Evolutionary conservation across 495 filamentous ascomycete species (phyloP).

Genomic region (Aspergillus cristatus): DNA sequence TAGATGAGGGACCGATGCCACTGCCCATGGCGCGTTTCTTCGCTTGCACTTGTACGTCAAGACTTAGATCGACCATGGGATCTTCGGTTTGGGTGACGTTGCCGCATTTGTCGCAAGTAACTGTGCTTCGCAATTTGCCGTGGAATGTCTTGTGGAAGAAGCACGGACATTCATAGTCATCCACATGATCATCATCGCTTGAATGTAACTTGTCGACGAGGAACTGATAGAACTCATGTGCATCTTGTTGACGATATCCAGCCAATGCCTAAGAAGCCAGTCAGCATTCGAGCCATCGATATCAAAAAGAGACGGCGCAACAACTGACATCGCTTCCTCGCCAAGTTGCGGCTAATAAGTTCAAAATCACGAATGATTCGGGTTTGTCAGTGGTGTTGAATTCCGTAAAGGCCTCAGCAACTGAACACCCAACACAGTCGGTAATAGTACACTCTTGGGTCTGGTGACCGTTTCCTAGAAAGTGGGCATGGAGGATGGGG

Average conservation of each 20-base stretch:
- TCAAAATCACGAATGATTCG: conserved; percentile 74
- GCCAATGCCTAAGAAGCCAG: conserved; percentile 59
- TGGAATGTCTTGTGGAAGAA: conserved; percentile 86
- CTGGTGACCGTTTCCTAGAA: conserved; percentile 75
- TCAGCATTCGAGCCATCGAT: conserved; percentile 15
- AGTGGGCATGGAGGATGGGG: conserved; percentile 75
- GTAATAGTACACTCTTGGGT: conserved; percentile 53
- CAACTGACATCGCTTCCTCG: conserved; percentile 49
- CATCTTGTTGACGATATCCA: conserved; percentile 89
- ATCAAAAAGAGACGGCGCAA: conserved; percentile 3
- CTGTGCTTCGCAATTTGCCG: conserved; percentile 74
- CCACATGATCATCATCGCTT: conserved; percentile 26
- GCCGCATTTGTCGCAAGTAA: conserved; percentile 75
- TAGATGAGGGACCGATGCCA: conserved; percentile 22
- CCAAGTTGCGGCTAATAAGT: conserved; percentile 73
- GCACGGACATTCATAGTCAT: conserved; percentile 62
- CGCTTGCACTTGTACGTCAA: conserved; percentile 57
- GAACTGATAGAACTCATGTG: conserved; percentile 92
- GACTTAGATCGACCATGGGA: conserved; percentile 76
- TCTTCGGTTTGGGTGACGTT: conserved; percentile 71
- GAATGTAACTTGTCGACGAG: conserved; percentile 75
- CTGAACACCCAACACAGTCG: conserved; percentile 75
- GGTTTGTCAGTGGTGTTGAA: conserved; percentile 74
- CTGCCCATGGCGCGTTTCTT: conserved; percentile 44
- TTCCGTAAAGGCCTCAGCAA: conserved; percentile 86